Base-by-base conservation (phyloP, 2,329 filamentous ascomycete genomes). In the Stachybotrys chlorohalonatus region DNA sequence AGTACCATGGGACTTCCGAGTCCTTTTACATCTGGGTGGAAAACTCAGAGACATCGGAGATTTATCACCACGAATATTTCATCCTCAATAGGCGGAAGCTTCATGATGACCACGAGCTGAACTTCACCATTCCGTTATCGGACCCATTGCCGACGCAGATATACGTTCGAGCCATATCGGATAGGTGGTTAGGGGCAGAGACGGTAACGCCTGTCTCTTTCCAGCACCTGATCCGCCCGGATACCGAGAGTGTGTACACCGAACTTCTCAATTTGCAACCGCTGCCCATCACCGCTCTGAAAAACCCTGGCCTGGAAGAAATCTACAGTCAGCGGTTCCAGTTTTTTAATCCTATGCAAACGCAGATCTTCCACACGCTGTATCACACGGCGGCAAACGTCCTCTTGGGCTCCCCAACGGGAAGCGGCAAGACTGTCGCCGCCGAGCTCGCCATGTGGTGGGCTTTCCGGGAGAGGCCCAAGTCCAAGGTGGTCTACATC, bases 1-100 rank as follows among this genome's bases (percentile, higher is more conserved):
- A 89, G 50, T 83, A 96, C 56, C 92, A 99, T 66, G 95, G 95
- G 16, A 90, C 86, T 3, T 96, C 93, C 0, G 94, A 99, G 66
- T 93, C 93, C 5, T 99, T 95, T 73, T 99, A 95, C 82, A 87
- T 99, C 55, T 99, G 94, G 95, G 93, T 99, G 3, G 94, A 99
- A 70, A 96, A 97, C 67, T 96, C 93, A 0, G 94, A 97, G 63
- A 96, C 92, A 0, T 92, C 90, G 0, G 92, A 97, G 70, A 97
- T 99, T 47, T 97, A 96, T 64, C 94, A 99, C 64, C 90, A 97
- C 60, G 94, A 99, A 68, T 96, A 87, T 71, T 97, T 99, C 72
- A 94, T 99, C 55, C 79, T 99, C 6, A 95, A 85, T 58, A 81
- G 91, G 59, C 89, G 84, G 70, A 96, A 96, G 76, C 78, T 99